phyloP scores from a whole-genome alignment of 352 stramenopile genomes.

The Phytophthora sp. region DNA sequence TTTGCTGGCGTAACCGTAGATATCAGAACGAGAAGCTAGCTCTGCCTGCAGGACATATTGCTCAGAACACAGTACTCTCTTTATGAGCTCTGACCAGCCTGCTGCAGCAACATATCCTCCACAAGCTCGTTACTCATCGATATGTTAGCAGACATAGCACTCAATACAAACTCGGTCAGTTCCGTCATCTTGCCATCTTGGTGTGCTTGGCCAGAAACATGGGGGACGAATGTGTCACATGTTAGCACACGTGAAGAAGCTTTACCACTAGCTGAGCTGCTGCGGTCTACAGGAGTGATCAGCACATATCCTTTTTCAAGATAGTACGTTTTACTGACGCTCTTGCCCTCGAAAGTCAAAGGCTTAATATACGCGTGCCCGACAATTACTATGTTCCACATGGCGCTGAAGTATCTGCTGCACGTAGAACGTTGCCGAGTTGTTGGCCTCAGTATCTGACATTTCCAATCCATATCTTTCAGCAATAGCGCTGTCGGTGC shows the following conservation, averaged over 20 bases:
- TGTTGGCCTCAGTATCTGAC: slow-evolving; percentile 44
- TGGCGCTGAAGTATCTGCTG: slow-evolving; percentile 56
- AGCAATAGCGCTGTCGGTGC: slow-evolving; percentile 46
- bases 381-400: slow-evolving; percentile 57
- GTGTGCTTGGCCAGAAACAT: slow-evolving; percentile 35
- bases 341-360: slow-evolving; percentile 46
- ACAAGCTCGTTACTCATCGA: slow-evolving; percentile 47
- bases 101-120: slow-evolving; percentile 38
- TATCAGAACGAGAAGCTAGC: no score
- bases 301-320: slow-evolving; percentile 18
- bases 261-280: not conserved
- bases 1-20: no score
- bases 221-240: slow-evolving; percentile 49
- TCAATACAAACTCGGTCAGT: slow-evolving; percentile 51
- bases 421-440: slow-evolving; percentile 46
- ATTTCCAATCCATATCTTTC: slow-evolving; percentile 64
- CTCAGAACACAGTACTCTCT: no score
- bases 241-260: slow-evolving; percentile 32
- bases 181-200: slow-evolving; percentile 29
- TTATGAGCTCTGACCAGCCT: slow-evolving; percentile 9
- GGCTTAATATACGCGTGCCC: slow-evolving; percentile 58
- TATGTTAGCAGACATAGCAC: slow-evolving; percentile 38
- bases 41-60: no score
- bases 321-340: slow-evolving; percentile 28
- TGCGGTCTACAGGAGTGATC: slow-evolving; percentile 4